These are phyloP conservation scores for Lentinula edodes DNA, from an alignment of 768 basidiomycete species.

Conservation along the genomic window DNA sequence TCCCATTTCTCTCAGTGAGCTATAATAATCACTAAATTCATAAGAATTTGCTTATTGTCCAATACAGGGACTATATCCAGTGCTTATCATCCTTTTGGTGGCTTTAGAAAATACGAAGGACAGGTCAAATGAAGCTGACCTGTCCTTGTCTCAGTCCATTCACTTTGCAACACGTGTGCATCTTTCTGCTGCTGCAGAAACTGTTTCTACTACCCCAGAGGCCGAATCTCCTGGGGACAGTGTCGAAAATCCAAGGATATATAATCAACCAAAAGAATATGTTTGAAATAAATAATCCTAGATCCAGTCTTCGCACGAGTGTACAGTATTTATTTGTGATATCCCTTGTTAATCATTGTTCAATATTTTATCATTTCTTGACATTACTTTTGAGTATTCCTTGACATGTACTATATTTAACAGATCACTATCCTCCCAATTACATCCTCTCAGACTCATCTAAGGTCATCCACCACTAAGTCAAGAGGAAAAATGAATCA, in stretches of 20 bases:
- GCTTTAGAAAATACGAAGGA: neutral
- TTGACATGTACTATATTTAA: too few species aligned
- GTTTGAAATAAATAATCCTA: neutral
- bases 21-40: neutral
- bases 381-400: too few species aligned
- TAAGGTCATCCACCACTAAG: neutral
- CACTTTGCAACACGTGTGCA: neutral
- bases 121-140: neutral
- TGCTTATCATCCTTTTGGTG: neutral
- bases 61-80: neutral
- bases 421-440: too few species aligned
- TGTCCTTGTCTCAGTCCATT: neutral
- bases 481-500: neutral
- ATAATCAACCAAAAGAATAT: neutral
- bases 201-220: neutral
- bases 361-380: too few species aligned
- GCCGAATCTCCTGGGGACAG: neutral
- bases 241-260: neutral
- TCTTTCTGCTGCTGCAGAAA: neutral
- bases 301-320: too few species aligned
- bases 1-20: neutral
- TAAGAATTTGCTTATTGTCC: neutral
- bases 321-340: too few species aligned
- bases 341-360: too few species aligned
- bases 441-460: too few species aligned